Evolutionary conservation across 2,329 filamentous ascomycete genomes (phyloP), one percentile per base, ranked within the genome.

Genomic region (Zalaria obscura): DNA sequence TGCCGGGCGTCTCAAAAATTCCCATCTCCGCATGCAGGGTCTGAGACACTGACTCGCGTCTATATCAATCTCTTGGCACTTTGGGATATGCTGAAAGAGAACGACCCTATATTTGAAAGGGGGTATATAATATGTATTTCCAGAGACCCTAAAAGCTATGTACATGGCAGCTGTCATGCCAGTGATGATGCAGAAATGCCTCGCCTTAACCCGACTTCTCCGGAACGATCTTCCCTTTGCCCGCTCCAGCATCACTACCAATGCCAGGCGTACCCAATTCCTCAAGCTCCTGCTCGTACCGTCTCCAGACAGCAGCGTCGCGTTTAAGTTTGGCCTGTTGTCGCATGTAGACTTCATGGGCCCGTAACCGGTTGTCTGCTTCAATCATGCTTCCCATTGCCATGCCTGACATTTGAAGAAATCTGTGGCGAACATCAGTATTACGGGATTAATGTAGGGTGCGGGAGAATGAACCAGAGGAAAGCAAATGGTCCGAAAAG

Each of bases 361-460:
- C 64, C 40, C 79, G 70, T 51, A 88, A 67, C 39, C 78, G 69
- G 42, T 67, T 62, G 54, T 89, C 83, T 3, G 82, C 83, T 64
- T 86, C 80, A 41, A 88, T 70, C 71, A 83, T 83, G 53, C 76
- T 72, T 35, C 83, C 83, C 29, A 85, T 54, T n/a, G 83, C 78
- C 83, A 88, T 88, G 45, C 77, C 79, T n/a, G 79, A 83, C 80
- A 87, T 85, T 59, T 87, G 82, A 10, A 88, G 66, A 55, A 85
- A 89, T 27, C 83, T 88, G 53, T 38, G 27, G 4, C 29, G 34
- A 26, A 27, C 25, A 38, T 36, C 18, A 35, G 31, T 10, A 32
- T 35, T 3, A 18, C 3, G 38, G 27, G 9, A 18, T 11, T 3
- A 6, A 3, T 25, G 9, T 4, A 35, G 29, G 29, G 31, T 36